Evolutionary conservation across 2,329 filamentous ascomycete species (phyloP).

Genomic region (Cladosporium sphaerospermum): DNA sequence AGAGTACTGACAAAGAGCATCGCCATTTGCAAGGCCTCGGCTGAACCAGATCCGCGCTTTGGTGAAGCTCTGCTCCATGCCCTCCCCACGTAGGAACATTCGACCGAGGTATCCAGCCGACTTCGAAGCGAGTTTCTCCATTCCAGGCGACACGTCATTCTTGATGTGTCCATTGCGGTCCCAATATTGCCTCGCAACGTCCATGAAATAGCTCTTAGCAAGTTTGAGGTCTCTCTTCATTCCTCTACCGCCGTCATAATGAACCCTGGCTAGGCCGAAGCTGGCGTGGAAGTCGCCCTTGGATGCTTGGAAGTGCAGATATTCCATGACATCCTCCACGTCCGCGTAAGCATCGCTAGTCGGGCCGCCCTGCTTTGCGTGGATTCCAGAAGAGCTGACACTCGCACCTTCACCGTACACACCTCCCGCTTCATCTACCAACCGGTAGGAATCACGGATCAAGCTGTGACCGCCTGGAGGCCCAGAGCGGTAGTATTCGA

Average conservation of each 20-base stretch:
- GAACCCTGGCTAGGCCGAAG: conserved; percentile 75
- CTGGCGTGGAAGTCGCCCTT: conserved; percentile 86
- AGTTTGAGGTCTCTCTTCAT: conserved; percentile 66
- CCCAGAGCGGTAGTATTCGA: conserved; percentile 79
- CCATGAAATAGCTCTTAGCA: conserved; percentile 74
- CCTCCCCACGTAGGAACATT: conserved; percentile 86
- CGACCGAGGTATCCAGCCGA: conserved; percentile 81
- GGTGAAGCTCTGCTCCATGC: conserved; percentile 69
- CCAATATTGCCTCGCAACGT: conserved; percentile 78
- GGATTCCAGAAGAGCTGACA: conserved; percentile 75
- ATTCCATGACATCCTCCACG: conserved; percentile 90
- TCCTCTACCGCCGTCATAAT: conserved; percentile 78
- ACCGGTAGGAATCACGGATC: conserved; percentile 70
- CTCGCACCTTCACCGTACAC: conserved; percentile 95
- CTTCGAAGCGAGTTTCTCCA: conserved; percentile 74
- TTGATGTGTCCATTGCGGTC: conserved; percentile 64
- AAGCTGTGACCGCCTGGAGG: conserved; percentile 81
- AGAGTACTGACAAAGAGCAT: conserved; percentile 78
- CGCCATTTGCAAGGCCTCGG: conserved; percentile 66
- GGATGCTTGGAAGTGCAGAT: conserved; percentile 80
- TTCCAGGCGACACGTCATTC: conserved; percentile 60
- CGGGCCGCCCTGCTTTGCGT: conserved; percentile 66
- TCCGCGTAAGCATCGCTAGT: conserved; percentile 78
- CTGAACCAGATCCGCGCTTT: conserved; percentile 78
- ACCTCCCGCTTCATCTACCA: conserved; percentile 85